Conservation (phyloP, 2,329 filamentous ascomycete species). For the Bipolaris bicolor region DNA sequence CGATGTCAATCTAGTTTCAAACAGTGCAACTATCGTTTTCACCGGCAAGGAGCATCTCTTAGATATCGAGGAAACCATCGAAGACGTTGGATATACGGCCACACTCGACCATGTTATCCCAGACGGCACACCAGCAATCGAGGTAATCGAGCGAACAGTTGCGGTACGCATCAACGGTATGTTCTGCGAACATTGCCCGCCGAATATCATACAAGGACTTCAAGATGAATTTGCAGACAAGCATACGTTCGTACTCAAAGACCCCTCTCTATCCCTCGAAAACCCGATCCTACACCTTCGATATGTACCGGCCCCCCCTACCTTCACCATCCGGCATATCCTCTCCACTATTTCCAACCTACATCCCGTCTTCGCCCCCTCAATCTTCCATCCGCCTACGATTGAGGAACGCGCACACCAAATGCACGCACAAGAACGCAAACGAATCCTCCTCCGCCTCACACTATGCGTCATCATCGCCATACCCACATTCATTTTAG, state of each 20-base stretch:
- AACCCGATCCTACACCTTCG: constrained; percentile 70
- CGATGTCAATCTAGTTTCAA: constrained; percentile 59
- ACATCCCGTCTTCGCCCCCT: constrained; percentile 70
- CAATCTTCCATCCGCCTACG: constrained; percentile 78
- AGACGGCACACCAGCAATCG: not conserved
- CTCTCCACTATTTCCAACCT: constrained; percentile 69
- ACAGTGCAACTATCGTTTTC: constrained; percentile 59
- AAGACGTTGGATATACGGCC: constrained; percentile 54
- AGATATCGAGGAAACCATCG: constrained; percentile 57
- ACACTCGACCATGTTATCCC: constrained; percentile 43
- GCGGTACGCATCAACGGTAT: constrained; percentile 51
- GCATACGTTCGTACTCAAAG: constrained; percentile 58
- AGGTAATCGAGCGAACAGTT: constrained; percentile 37
- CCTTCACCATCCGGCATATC: constrained; percentile 77
- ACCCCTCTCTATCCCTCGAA: constrained; percentile 62
- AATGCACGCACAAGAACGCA: constrained; percentile 74
- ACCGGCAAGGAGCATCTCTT: constrained; percentile 54
- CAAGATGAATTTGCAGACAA: constrained; percentile 54
- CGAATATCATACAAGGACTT: constrained; percentile 61
- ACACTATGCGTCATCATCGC: constrained; percentile 71
- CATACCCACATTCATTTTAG: constrained; percentile 84
- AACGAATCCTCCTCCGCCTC: constrained; percentile 71
- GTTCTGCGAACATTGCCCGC: constrained; percentile 56
- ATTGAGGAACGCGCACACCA: constrained; percentile 79
- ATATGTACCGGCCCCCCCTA: constrained; percentile 72